A percentile compares a stretch with the other conserved stretches of the same genome.
Evolutionary conservation across 192 early-diverging fungal species (phyloP).

Genomic region (Chytriomyces sp.): DNA sequence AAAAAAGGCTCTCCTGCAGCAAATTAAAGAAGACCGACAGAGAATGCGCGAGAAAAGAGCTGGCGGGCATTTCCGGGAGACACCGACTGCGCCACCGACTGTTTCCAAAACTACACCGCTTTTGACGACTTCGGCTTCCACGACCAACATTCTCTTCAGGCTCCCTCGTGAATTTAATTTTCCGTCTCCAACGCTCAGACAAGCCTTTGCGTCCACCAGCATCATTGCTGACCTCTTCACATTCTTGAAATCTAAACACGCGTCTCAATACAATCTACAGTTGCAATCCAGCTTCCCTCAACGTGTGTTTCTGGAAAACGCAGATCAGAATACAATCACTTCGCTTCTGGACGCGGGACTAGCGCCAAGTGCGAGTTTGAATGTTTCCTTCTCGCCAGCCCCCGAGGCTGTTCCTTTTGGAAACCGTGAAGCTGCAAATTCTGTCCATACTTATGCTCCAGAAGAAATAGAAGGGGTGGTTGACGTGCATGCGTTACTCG

Average conservation of each 20-base stretch:
- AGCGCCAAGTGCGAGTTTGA: not conserved
- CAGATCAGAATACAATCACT: not conserved
- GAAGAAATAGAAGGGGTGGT: not conserved
- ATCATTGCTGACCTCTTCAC: not conserved
- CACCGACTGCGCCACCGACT: too few relatives aligned
- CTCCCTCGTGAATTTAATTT: too few relatives aligned
- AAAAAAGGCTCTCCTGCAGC: not conserved
- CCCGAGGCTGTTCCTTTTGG: not conserved
- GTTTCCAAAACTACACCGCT: too few relatives aligned
- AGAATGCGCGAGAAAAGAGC: not conserved
- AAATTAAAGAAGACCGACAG: not conserved
- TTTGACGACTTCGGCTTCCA: too few relatives aligned
- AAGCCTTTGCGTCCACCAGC: not conserved
- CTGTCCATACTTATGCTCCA: not conserved
- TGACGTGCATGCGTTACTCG: not conserved
- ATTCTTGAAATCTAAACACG: not conserved
- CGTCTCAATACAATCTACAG: not conserved
- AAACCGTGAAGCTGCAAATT: not conserved
- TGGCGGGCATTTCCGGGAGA: too few relatives aligned
- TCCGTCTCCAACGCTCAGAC: not conserved
- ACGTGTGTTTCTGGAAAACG: not conserved
- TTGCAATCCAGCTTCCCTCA: not conserved
- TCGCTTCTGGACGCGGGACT: conserved; percentile 7
- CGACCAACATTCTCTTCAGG: too few relatives aligned
- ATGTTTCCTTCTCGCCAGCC: not conserved